Base-by-base conservation (phyloP, 2,329 filamentous ascomycete genomes). In the Hypoxylon sp. region DNA sequence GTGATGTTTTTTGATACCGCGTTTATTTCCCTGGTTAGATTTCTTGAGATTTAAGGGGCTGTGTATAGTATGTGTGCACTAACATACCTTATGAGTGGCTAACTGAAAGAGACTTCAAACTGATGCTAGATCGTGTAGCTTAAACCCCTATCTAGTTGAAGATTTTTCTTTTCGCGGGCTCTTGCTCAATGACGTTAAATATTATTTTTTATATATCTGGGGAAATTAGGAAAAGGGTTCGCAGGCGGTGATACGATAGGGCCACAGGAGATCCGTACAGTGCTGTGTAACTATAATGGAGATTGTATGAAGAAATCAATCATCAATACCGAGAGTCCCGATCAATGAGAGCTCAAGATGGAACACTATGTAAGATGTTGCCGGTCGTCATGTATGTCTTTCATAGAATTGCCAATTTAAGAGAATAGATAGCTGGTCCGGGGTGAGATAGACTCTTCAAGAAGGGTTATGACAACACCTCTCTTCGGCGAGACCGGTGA, bases 161-260 rank as follows among this genome's bases (percentile, higher is more conserved):
- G 39, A 44, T 13, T 19, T 31, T 52, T 52, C 29, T 19, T 4
- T 5, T 5, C 35, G 29, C 22, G 29, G 29, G 3, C n/a, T 52
- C 48, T 13, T 17, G 8, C 19, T 19, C 4, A 35, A 13, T 19
- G n/a, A n/a, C 35, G 9, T 19, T 52, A 13, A 13, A 33, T 35
- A 13, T 10, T 10, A 37, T n/a, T 9, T 31, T 44, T 22, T 8
- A 22, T 19, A 22, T 44, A 44, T 19, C 33, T 37, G 5, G 10
- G 17, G 22, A 10, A 13, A 53, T 24, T 19, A 22, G 17, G 26
- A 37, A 39, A 11, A 22, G 33, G 22, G 5, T 31, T 8, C 14
- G 13, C 13, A 39, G 29, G n/a, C 26, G 51, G 52, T 52, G 51
- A 55, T 50, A 62, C n/a, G 3, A 33, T 35, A 62, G 31, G 59